Evolutionary conservation across 139 green algal species (phyloP).

Genomic region (Marvania coccoides): DNA sequence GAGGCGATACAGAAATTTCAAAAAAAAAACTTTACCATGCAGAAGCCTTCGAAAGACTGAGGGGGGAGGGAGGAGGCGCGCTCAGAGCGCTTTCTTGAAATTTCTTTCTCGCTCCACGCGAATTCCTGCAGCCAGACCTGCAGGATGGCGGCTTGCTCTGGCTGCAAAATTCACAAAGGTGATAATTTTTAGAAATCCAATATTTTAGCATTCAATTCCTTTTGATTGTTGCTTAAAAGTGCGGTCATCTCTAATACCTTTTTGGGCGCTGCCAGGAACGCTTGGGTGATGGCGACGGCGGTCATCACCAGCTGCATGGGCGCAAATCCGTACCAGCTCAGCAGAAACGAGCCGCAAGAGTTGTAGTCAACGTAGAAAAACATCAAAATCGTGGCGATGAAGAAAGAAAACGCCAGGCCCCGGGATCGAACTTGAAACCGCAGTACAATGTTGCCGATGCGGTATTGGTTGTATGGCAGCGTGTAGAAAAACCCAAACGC

Average conservation of each 20-base stretch:
- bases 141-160: background rate
- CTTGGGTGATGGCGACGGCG: background rate
- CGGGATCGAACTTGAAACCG: conserved; percentile 27
- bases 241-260: background rate
- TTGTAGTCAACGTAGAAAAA: conserved; percentile 8
- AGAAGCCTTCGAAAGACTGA: background rate
- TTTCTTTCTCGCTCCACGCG: conserved; percentile 35
- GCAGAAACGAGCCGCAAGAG: conserved; percentile 10
- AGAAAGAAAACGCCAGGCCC: conserved; percentile 13
- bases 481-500: conserved; percentile 9
- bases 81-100: background rate
- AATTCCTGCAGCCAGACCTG: conserved; percentile 43
- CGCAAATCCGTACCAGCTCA: conserved; percentile 19
- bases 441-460: conserved; percentile 28
- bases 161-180: too few relatives aligned
- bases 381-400: background rate
- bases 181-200: background rate
- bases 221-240: background rate
- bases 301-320: conserved; percentile 23
- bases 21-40: too few relatives aligned
- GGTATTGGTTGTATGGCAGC: conserved; percentile 21
- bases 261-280: conserved; percentile 19
- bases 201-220: background rate
- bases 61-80: conserved; percentile 5
- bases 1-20: too few relatives aligned